Base-by-base conservation (phyloP, 2,329 filamentous ascomycete species). In the Neonectria hederae region DNA sequence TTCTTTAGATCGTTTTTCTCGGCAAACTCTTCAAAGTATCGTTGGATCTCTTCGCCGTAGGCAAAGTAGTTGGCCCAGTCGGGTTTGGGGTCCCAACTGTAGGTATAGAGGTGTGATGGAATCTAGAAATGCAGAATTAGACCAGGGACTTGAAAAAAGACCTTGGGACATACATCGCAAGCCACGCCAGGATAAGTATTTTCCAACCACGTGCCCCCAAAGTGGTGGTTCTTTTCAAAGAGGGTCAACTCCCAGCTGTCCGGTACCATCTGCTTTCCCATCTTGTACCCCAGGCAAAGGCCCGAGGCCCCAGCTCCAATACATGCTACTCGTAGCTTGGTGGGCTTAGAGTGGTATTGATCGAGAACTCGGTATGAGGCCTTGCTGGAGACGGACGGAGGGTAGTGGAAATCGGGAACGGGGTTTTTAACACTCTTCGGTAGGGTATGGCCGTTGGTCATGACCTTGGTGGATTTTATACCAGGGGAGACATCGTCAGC, bases 101-200 rank as follows among this genome's bases (percentile, higher is more conserved):
- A 89, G 84, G 8, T 89, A 78, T 49, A 88, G 72, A 28, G 87
- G 84, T 76, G 89, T 75, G 71, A 89, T 87, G 40, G 82, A 78
- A 71, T 88, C 89, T 61, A 43, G 7, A 7, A 17, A n/a, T n/a
- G n/a, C 8, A 14, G 80, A 79, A 73, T 89, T 86, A 11, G 46
- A 26, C 22, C 13, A 28, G n/a, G 14, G 5, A 5, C 17, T n/a
- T n/a, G n/a, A n/a, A 19, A 14, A 46, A 14, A 9, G 30, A 17
- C 5, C 5, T 65, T 62, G 21, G 76, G 22, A 75, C 73, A 58
- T 79, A 88, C 77, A 71, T 90, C 87, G 70, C 87, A 90, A 59
- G 80, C 79, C 9, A 84, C 74, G 1, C 82, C 83, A 0, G 83
- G 83, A 54, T 83, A 86, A 0, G 81, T 76, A 65, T 84, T 84